Conservation (phyloP, 306 rosid genomes). For the Rosa multiflora region DNA sequence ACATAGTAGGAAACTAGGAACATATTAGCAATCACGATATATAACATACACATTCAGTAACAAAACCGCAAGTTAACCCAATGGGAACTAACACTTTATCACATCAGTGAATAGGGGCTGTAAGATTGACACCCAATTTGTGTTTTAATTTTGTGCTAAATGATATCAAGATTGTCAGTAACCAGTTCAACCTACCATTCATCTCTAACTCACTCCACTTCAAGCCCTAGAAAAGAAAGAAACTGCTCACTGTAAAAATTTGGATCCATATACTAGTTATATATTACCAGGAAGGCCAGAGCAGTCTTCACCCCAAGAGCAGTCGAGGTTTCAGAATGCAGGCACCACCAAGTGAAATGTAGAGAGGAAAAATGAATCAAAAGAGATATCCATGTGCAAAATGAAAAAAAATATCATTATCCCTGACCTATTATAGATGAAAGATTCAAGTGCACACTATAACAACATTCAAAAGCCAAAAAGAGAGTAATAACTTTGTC, state of each 20-base stretch:
- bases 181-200: background rate
- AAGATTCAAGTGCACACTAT: background rate
- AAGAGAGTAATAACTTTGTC: background rate
- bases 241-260: background rate
- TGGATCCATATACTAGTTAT: background rate
- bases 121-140: background rate
- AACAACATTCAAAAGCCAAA: background rate
- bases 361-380: background rate
- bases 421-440: background rate
- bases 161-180: background rate
- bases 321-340: background rate
- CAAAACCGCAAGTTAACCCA: background rate
- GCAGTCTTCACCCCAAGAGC: background rate
- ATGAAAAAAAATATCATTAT: background rate
- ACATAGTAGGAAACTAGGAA: background rate
- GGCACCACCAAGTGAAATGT: background rate
- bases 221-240: background rate
- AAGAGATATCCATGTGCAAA: background rate
- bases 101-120: background rate
- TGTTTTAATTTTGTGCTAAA: background rate
- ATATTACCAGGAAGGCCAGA: background rate
- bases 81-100: background rate
- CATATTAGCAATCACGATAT: constrained; percentile 6
- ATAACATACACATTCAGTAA: background rate
- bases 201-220: background rate